Conservation (phyloP, 345 rosid species). For the Boechera divaricarpa region DNA sequence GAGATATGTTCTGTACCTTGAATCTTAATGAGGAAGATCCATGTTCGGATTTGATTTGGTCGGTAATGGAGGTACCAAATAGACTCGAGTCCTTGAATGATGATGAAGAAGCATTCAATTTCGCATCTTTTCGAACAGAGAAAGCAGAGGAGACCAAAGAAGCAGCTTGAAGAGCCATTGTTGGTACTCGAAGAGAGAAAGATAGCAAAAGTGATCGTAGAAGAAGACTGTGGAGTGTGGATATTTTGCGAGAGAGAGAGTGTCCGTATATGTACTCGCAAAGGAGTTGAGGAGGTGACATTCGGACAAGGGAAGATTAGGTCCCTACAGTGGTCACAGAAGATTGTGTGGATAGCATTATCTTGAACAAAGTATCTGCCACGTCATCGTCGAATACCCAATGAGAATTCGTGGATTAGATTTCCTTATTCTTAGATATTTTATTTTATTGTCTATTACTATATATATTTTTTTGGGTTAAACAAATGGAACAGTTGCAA, state of each 20-base stretch:
- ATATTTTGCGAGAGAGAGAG: constrained; percentile 25
- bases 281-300: constrained; percentile 41
- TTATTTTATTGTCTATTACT: constrained; percentile 20
- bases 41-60: constrained; percentile 62
- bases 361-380: constrained; percentile 52
- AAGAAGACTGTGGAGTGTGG: constrained; percentile 31
- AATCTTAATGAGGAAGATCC: constrained; percentile 58
- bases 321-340: constrained; percentile 38
- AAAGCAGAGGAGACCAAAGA: constrained; percentile 75
- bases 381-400: constrained; percentile 59
- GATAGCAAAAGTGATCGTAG: constrained; percentile 1
- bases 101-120: constrained; percentile 46
- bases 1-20: constrained; percentile 55
- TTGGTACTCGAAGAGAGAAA: not conserved
- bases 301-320: constrained; percentile 32
- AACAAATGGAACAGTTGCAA: constrained; percentile 23
- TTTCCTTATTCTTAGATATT: constrained; percentile 54
- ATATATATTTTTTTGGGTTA: not conserved
- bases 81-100: constrained; percentile 81
- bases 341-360: constrained; percentile 72
- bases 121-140: constrained; percentile 72
- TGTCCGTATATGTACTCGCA: constrained; percentile 30
- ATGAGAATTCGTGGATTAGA: constrained; percentile 58
- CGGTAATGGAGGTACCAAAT: constrained; percentile 77
- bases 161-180: constrained; percentile 81